Base-by-base conservation (phyloP, 2,329 filamentous ascomycete species). In the Colletotrichum lupini region DNA sequence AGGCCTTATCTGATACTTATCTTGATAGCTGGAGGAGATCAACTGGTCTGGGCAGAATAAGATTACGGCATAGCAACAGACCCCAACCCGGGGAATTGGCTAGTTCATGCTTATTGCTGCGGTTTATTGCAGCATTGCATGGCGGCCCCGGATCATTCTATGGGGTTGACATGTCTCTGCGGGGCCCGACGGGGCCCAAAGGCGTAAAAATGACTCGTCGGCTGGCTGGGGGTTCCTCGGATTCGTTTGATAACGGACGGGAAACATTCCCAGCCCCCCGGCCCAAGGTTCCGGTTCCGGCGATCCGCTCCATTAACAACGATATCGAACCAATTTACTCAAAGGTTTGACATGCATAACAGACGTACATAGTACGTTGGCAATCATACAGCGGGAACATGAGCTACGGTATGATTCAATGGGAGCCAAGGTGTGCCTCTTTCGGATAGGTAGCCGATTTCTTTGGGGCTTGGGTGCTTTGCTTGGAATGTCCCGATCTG, bases 221-320 rank as follows among this genome's bases (percentile, higher is more conserved):
- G 24, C 28, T 16, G 32, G 62, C 56, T 49, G 70, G 70, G 55
- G 60, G 56, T 55, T 42, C 53, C 61, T 52, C 60, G 59, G 46
- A 57, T 26, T 32, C 56, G 22, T 16, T 42, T 37, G 70, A 73
- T 73, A 73, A 65, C 66, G 42, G 7, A 49, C 70, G 67, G 70
- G n/a, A 72, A 72, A 64, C 49, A 53, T 60, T 49, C 53, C 57
- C 59, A 67, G 52, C 12, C 42, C 53, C 69, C 30, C 30, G 46
- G 67, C 8, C 35, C 53, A 70, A 56, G 67, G 55, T 70, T 73
- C 67, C 67, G 67, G 70, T 70, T 69, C 60, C 70, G 70, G 70
- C 70, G 70, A 70, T 73, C 67, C 56, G 42, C 37, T 49, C 49
- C 7, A 16, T 22, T 19, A 46, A n/a, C 12, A 37, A n/a, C 35